These are phyloP conservation scores for Hericium alpestre DNA, from an alignment of 768 basidiomycete species.

Conservation along the genomic window DNA sequence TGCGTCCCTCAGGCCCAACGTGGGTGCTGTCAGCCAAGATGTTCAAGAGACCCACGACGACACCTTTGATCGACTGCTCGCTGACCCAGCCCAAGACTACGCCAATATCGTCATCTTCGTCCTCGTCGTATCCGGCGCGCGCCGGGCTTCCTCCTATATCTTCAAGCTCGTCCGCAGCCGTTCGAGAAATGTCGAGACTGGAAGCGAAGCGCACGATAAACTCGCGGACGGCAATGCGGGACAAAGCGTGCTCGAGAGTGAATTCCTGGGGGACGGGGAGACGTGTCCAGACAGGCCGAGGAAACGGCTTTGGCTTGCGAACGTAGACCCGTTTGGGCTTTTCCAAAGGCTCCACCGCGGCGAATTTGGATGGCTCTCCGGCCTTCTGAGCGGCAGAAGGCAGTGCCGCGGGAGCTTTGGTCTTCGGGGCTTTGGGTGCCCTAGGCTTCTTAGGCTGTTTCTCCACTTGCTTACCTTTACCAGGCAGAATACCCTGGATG, in stretches of 20 bases:
- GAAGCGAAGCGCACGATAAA: slow-evolving; percentile 57
- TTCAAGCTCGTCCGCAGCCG: slow-evolving; percentile 50
- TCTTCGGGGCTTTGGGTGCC: slow-evolving; percentile 16
- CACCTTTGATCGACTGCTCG: slow-evolving; percentile 51
- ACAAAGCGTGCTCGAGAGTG: slow-evolving; percentile 37
- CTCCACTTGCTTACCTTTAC: slow-evolving; percentile 15
- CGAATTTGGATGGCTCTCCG: neutral
- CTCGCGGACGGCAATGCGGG: slow-evolving; percentile 64
- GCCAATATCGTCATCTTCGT: slow-evolving; percentile 11
- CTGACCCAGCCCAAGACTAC: slow-evolving; percentile 45
- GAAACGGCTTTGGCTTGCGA: slow-evolving; percentile 23
- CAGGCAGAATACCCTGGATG: slow-evolving; percentile 18
- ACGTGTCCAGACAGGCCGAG: slow-evolving; percentile 43
- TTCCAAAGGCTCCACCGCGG: neutral
- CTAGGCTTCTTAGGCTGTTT: slow-evolving; percentile 4
- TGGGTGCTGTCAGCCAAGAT: slow-evolving; percentile 30
- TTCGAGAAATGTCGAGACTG: slow-evolving; percentile 40
- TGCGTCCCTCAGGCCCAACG: slow-evolving; percentile 23
- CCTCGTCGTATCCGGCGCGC: slow-evolving; percentile 31
- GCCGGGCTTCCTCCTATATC: slow-evolving; percentile 26
- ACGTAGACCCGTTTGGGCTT: slow-evolving; percentile 8
- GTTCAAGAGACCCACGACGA: slow-evolving; percentile 52
- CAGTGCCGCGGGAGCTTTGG: slow-evolving; percentile 2
- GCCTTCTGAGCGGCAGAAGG: slow-evolving; percentile 1
- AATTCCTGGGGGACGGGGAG: slow-evolving; percentile 31